phyloP scores from a whole-genome alignment of 352 stramenopile species.

The Phytophthora boehmeriae region DNA sequence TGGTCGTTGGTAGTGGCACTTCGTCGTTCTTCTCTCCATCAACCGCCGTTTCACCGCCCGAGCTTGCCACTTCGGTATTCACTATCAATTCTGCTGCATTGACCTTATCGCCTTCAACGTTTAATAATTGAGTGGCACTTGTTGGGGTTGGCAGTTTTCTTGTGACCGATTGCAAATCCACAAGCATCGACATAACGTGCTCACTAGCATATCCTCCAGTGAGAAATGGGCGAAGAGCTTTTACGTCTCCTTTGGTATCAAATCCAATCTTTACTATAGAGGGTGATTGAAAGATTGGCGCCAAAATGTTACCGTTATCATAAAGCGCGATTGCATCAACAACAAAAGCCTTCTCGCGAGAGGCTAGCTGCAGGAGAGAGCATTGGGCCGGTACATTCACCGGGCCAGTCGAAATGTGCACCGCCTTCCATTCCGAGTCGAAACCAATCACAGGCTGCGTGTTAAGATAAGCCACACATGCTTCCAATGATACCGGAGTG shows the following conservation, averaged over 20 bases:
- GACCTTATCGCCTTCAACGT: constrained; percentile 9
- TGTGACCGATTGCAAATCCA: constrained; percentile 62
- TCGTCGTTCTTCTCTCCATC: background rate
- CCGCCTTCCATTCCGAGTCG: constrained; percentile 80
- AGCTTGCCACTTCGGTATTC: constrained; percentile 14
- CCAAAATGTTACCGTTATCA: constrained; percentile 34
- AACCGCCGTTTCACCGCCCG: background rate
- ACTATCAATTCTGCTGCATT: constrained; percentile 4
- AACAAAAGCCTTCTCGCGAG: constrained; percentile 59
- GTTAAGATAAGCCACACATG: constrained; percentile 51
- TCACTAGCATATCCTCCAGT: constrained; percentile 21
- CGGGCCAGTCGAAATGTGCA: constrained; percentile 30
- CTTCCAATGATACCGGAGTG: constrained; percentile 35
- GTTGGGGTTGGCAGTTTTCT: constrained; percentile 36
- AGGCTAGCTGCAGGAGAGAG: constrained; percentile 74
- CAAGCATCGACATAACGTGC: constrained; percentile 50
- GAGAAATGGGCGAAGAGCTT: constrained; percentile 58
- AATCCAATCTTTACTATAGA: constrained; percentile 76
- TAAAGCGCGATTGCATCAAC: constrained; percentile 65
- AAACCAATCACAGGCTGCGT: constrained; percentile 61
- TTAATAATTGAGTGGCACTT: constrained; percentile 2
- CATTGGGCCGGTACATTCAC: constrained; percentile 38
- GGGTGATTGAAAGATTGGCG: constrained; percentile 49
- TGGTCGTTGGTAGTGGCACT: background rate
- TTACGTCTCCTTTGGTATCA: constrained; percentile 68